Base-by-base conservation (phyloP, 176 grass and related monocot genomes). In the Luzula sylvatica region DNA sequence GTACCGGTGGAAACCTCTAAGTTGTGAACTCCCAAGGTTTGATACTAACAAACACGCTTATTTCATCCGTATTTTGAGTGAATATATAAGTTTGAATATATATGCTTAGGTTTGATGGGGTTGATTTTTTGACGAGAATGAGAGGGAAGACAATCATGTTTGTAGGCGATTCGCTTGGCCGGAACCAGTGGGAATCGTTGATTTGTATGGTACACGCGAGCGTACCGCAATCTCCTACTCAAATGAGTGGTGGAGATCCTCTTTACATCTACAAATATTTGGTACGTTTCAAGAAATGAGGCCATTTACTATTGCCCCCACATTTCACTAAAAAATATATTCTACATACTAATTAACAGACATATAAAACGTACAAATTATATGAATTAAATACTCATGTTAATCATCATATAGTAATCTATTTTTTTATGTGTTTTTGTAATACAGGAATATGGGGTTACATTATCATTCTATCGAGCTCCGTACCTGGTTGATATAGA, bases 91-190 rank as follows among this genome's bases (percentile, higher is more conserved):
- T 17, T 23, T 49, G 51, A 18, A 22, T 14, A 14, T 29, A 19
- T 2, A 50, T 25, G 0, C 4, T n/a, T 52, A 88, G 85, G 79
- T 85, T 92, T 12, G 74, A 95, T 21, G 90, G 90, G 0, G 26
- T 65, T 1, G 76, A 76, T 65, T 96, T 89, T 66, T 41, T 89
- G 84, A 66, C 50, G 29, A 67, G 71, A 51, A 86, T 86, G 90
- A 79, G 80, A 69, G 84, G 84, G 50, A 96, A 89, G 74, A 89
- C 50, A 46, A 65, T 96, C 55, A 96, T 96, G 84, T 96, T 96
- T 75, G 81, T 96, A 41, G 90, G 90, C 14, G 90, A 89, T 51
- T 96, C 84, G 57, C 80, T 96, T 12, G 90, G 90, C 1, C 77
- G 84, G 25, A 82, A 89, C 29, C 90, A 96, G 56, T 89, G 90